Conservation (phyloP, 1,284 basidiomycete species). For the Agroathelia rolfsii region DNA sequence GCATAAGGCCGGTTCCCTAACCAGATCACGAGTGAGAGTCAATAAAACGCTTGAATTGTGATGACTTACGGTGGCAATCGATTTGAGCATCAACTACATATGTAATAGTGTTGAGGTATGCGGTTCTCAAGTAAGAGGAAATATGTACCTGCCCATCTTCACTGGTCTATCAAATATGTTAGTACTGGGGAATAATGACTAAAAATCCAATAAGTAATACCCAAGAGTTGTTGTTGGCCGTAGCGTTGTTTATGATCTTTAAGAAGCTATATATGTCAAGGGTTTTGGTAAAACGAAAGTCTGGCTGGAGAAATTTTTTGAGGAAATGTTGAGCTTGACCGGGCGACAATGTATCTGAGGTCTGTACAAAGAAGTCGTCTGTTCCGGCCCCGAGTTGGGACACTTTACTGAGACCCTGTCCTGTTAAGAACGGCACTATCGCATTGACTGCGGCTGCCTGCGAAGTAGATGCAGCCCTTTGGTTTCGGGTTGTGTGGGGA, state of each 20-base stretch:
- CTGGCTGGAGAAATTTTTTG: constrained; percentile 32
- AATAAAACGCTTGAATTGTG: background rate
- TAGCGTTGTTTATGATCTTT: constrained; percentile 36
- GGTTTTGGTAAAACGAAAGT: constrained; percentile 32
- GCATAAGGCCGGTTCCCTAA: constrained; percentile 41
- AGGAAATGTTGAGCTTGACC: constrained; percentile 40
- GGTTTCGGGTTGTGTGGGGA: constrained; percentile 8
- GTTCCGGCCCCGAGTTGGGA: constrained; percentile 20
- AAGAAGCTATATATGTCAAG: constrained; percentile 40
- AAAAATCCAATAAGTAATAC: constrained; percentile 22
- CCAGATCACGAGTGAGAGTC: constrained; percentile 6
- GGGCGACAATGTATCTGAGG: constrained; percentile 26
- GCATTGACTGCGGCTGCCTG: constrained; percentile 11
- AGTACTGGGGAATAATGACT: background rate
- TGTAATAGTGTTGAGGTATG: constrained; percentile 6
- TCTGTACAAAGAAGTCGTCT: constrained; percentile 26
- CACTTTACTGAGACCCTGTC: constrained; percentile 35
- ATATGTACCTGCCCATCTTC: constrained; percentile 45
- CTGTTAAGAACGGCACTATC: constrained; percentile 36
- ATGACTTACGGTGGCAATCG: constrained; percentile 29
- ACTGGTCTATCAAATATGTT: constrained; percentile 25
- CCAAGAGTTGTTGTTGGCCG: constrained; percentile 38
- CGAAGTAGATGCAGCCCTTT: constrained; percentile 5
- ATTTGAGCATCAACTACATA: constrained; percentile 31
- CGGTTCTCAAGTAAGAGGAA: background rate